A percentile compares a stretch with the other conserved stretches of the same genome.
Evolutionary conservation across 1,284 basidiomycete genomes (phyloP).

Genomic region (Microbotryum lychnidis-dioicae): DNA sequence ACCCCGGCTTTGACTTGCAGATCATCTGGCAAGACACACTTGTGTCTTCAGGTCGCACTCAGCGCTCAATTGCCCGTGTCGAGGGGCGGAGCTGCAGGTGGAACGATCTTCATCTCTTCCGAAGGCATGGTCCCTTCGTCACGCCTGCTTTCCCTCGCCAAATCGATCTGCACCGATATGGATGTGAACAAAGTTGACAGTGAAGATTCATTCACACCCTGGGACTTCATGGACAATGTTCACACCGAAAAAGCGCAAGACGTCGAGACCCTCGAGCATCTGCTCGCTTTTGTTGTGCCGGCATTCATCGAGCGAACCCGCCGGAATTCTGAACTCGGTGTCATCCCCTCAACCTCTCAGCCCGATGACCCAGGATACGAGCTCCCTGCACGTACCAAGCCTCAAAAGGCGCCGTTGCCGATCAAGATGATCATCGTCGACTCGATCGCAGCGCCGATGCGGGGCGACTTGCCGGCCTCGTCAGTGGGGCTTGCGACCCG

Average conservation of each 20-base stretch:
- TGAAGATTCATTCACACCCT: neutral
- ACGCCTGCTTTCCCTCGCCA: slow-evolving; percentile 16
- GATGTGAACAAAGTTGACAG: neutral
- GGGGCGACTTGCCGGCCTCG: slow-evolving; percentile 8
- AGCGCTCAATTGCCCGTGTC: slow-evolving; percentile 10
- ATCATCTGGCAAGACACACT: slow-evolving; percentile 27
- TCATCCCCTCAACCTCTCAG: no score
- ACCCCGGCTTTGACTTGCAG: slow-evolving; percentile 1
- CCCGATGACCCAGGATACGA: neutral
- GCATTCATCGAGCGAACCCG: slow-evolving; percentile 20
- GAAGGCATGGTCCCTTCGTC: slow-evolving; percentile 24
- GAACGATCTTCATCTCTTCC: slow-evolving; percentile 25
- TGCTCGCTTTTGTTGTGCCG: slow-evolving; percentile 20
- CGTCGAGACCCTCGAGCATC: slow-evolving; percentile 19
- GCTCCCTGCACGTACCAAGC: neutral
- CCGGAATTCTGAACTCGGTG: no score
- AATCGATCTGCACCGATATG: neutral
- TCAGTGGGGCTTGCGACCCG: slow-evolving; percentile 18
- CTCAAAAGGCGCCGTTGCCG: slow-evolving; percentile 11
- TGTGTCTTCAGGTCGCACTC: slow-evolving; percentile 23
- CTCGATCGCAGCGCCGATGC: slow-evolving; percentile 24
- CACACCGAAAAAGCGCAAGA: slow-evolving; percentile 27
- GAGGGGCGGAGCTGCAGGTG: slow-evolving; percentile 17
- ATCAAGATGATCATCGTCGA: slow-evolving; percentile 28
- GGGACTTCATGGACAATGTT: slow-evolving; percentile 29